Conservation (phyloP, 768 basidiomycete species). For the Trametes cubensis region DNA sequence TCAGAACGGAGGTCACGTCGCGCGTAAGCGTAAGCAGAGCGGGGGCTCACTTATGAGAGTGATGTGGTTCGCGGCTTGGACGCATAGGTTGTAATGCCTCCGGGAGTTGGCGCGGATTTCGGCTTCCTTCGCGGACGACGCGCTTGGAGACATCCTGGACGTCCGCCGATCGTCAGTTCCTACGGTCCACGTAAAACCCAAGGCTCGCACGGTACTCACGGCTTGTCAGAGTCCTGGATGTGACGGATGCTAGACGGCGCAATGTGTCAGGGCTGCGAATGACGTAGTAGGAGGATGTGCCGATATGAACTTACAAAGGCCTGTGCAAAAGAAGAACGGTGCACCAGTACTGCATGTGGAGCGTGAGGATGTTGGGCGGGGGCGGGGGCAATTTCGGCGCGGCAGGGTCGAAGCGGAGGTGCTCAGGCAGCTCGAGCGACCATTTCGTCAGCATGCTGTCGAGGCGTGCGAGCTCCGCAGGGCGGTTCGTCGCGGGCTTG, state of each 20-base stretch:
- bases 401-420: conserved; percentile 64
- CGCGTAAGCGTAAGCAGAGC: no score
- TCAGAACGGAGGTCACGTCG: not conserved
- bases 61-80: conserved; percentile 78
- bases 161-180: not conserved
- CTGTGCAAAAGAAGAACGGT: conserved; percentile 73
- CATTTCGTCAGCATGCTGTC: conserved; percentile 72
- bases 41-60: conserved; percentile 59
- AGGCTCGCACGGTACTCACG: conserved; percentile 17
- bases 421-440: conserved; percentile 70
- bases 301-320: conserved; percentile 62
- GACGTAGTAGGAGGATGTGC: no score
- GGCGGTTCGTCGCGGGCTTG: conserved; percentile 55
- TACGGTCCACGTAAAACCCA: not conserved
- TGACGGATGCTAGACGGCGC: conserved; percentile 35
- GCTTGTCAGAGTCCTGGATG: conserved; percentile 27
- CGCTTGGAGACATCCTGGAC: conserved; percentile 17
- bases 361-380: conserved; percentile 66
- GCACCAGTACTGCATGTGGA: conserved; percentile 90
- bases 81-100: conserved; percentile 74
- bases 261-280: not conserved
- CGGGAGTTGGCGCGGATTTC: conserved; percentile 58
- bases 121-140: conserved; percentile 44
- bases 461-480: conserved; percentile 56
- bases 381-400: conserved; percentile 46